Base-by-base conservation (phyloP, 345 rosid species). In the Eucalyptus melliodora region DNA sequence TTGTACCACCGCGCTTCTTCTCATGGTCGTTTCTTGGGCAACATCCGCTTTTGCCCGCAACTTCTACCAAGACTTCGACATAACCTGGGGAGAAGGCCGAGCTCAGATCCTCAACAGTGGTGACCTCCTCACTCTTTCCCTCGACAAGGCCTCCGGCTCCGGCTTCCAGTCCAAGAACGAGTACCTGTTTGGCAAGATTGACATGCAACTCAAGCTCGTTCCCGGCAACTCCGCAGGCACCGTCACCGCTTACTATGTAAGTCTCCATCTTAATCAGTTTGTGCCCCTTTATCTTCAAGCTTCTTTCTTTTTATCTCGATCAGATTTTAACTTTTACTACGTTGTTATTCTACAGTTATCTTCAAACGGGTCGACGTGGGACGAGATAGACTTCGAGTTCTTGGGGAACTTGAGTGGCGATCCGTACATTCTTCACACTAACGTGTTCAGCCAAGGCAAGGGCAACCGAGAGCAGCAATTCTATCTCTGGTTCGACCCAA, bases 211-310 rank as follows among this genome's bases (percentile, higher is more conserved):
- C 86, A 96, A 96, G 91, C 96, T 96, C 26, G 98, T 95, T 34
- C 91, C 97, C 9, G 98, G 97, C 30, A 95, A 96, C 86, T 96
- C 98, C 13, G 98, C 98, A 3, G 98, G 98, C 91, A 95, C 97
- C 17, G 96, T 96, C 72, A 96, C 96, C 4, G 94, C 98, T 4
- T 95, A 91, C 90, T 95, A 59, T 24, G 65, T 56, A 50, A 50
- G 51, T 50, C 51, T 50, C 51, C 50, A 0, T 13, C 50, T 50
- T 49, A 49, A 49, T 49, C 6, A 49, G 50, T 49, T 13, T 0
- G 50, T 49, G 50, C 50, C 50, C 50, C 50, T 2, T 49, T 5
- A 13, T 49, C 50, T 49, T 49, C 16, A 49, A 49, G 50, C 50
- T 13, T 13, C 50, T 0, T 49, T 49, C 50, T 13, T 1, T 13